A percentile compares a stretch with the other conserved stretches of the same genome.
Conservation (phyloP, 768 basidiomycete species). For the Trametes elegans region DNA sequence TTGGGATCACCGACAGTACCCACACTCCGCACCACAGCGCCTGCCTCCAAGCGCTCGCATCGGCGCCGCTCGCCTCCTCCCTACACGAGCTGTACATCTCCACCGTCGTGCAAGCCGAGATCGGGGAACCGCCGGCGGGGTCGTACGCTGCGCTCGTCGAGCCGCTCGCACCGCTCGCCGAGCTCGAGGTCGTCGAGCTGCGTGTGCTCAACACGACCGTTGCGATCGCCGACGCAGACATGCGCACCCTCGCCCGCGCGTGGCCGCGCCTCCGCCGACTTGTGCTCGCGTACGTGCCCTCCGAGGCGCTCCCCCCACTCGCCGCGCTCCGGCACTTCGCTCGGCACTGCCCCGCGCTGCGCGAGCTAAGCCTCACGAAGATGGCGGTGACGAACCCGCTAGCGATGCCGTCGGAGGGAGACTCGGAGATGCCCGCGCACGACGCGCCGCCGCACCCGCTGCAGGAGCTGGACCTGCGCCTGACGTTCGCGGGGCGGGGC, state of each 20-base stretch:
- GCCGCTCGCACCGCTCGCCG: neutral
- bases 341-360: slow-evolving; percentile 9
- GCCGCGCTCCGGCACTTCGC: slow-evolving; percentile 5
- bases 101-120: neutral
- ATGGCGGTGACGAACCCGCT: neutral
- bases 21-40: neutral
- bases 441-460: neutral
- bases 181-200: neutral
- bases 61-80: neutral
- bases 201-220: neutral
- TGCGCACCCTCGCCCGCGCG: slow-evolving; percentile 1
- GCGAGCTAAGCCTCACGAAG: neutral
- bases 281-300: neutral
- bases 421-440: neutral
- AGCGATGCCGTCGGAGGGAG: neutral
- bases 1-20: neutral
- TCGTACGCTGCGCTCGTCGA: neutral
- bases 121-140: too few species aligned
- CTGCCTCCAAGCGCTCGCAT: neutral
- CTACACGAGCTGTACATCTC: neutral
- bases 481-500: neutral
- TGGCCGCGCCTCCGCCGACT: neutral
- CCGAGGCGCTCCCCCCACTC: neutral
- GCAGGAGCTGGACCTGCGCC: neutral
- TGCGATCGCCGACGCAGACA: neutral